Evolutionary conservation across 805 yeast genomes (phyloP), one percentile per base, ranked within the genome.

Genomic region (Candida nitratophila): DNA sequence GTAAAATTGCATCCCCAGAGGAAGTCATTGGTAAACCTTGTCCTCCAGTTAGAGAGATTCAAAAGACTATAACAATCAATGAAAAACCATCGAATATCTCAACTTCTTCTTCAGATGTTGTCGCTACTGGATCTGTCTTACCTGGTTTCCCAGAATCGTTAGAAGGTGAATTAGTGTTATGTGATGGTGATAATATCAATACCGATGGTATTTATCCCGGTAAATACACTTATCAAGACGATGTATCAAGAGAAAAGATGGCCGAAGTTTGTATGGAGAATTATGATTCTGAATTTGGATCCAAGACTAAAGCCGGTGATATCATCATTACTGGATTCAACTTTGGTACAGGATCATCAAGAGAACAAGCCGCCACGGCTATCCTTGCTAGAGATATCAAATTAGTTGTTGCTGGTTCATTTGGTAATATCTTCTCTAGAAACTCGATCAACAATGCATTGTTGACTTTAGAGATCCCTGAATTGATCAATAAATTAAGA

Each of bases 321-420:
- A 89, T 93, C 54, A 77, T 93, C 45, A 78, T 93, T 39, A 79
- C 90, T 45, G 99, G 99, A 16, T 93, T 70, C 73, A 93, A 93
- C 64, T 93, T 93, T 62, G 99, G 99, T 55, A 93, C 99, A 11
- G 99, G 99, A 39, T 90, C 97, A 9, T 88, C 96, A 22, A 81
- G 99, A 69, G 99, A 93, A 64, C 99, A 93, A 70, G 99, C 99
- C 3, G 99, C 99, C 30, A 93, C 99, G n/a, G 90, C 95, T 20
- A 84, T 93, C 47, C 73, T 93, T 52, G 98, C 99, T 36, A 79
- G 95, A 57, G 98, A 89, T 51, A 88, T 93, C 76, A 79, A 81
- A 53, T 71, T 93, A 52, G 96, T 93, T 20, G 96, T 95, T 47
- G 86, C 96, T 14, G 99, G 99, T 30, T 91, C 98, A 1, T 93